These are phyloP conservation scores for Ulota crispa DNA, from an alignment of 225 moss, liverwort and hornwort genomes.

Conservation along the genomic window DNA sequence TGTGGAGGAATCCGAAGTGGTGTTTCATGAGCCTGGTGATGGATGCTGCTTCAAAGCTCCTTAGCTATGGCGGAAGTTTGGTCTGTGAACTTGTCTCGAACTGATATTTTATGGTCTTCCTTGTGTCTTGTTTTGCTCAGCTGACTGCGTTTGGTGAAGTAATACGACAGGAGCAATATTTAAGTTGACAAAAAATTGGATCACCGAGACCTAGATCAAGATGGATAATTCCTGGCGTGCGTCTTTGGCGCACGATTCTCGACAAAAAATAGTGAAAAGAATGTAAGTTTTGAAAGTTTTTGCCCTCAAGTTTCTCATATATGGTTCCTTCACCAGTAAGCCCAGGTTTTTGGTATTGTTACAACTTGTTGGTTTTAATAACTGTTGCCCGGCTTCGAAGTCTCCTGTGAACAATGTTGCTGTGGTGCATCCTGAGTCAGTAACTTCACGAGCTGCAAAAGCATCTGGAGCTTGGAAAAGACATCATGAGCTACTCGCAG, in stretches of 20 bases:
- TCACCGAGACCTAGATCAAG: background rate
- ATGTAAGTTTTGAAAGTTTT: constrained; percentile 41
- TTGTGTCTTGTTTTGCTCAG: constrained; percentile 20
- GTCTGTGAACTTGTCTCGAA: background rate
- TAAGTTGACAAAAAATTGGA: background rate
- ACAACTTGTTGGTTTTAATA: background rate
- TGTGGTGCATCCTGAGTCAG: background rate
- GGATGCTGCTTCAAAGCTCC: background rate
- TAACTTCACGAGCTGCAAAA: background rate
- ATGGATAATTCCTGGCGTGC: constrained; percentile 62
- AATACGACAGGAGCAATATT: constrained; percentile 3
- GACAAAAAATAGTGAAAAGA: constrained; percentile 63
- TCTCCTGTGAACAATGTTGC: background rate
- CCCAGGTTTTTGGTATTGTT: background rate
- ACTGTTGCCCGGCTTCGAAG: background rate
- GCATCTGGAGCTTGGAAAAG: background rate
- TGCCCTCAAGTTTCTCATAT: background rate
- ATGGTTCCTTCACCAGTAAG: background rate
- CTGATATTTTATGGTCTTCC: background rate
- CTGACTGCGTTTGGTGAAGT: constrained; percentile 2
- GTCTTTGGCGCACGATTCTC: constrained; percentile 59
- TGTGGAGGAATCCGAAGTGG: background rate
- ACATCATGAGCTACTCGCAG: background rate
- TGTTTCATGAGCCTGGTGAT: background rate
- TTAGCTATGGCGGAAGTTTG: background rate